These are phyloP conservation scores for Chloromonas sp. DNA, from an alignment of 163 green algal species.

Conservation along the genomic window DNA sequence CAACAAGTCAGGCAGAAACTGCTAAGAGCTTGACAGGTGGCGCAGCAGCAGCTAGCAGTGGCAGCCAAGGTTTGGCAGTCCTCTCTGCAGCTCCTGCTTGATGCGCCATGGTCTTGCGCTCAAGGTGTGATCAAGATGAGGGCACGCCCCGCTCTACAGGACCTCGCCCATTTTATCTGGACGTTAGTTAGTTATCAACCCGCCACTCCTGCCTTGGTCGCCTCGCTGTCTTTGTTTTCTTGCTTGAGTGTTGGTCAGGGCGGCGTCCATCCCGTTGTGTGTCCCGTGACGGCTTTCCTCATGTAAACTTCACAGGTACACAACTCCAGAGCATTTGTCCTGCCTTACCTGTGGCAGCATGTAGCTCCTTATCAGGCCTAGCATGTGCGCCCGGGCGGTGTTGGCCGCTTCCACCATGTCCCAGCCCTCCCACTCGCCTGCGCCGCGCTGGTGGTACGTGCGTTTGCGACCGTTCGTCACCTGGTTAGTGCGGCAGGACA, in stretches of 20 bases:
- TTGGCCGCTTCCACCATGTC: conserved; percentile 52
- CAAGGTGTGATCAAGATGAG: neutral
- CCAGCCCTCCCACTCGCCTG: conserved; percentile 1
- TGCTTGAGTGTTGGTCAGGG: neutral
- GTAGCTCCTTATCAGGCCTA: conserved; percentile 40
- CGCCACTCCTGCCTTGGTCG: neutral
- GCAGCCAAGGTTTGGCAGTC: neutral
- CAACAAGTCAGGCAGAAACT: neutral
- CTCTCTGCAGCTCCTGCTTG: neutral
- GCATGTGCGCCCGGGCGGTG: conserved; percentile 34
- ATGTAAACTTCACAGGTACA: neutral
- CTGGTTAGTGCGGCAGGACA: neutral
- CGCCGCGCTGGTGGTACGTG: neutral
- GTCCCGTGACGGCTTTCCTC: neutral
- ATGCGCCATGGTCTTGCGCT: neutral
- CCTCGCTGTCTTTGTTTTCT: neutral
- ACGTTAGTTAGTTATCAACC: neutral
- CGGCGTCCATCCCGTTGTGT: neutral
- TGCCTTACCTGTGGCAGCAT: conserved; percentile 50
- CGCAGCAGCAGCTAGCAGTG: neutral
- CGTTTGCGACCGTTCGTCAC: too few relatives aligned
- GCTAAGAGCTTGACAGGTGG: neutral
- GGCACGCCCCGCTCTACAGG: too few relatives aligned
- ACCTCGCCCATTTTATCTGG: too few relatives aligned
- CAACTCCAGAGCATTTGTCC: neutral